These are phyloP conservation scores for Cynara cardunculus DNA, from an alignment of 129 eudicot species.

Conservation along the genomic window DNA sequence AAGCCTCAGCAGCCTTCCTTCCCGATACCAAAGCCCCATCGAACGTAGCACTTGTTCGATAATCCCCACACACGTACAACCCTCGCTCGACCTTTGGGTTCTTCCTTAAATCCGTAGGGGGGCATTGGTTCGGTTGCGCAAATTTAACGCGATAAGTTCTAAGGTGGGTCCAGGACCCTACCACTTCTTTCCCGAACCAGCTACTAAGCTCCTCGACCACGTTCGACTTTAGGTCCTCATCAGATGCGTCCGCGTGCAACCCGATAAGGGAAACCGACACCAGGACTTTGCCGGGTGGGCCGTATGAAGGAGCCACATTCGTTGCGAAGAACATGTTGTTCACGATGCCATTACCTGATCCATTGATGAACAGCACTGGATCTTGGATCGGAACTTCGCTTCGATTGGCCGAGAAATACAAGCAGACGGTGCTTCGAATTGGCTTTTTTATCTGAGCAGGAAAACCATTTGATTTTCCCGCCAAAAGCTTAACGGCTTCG, in stretches of 20 bases:
- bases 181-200: constrained; percentile 72
- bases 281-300: constrained; percentile 79
- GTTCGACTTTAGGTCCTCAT: constrained; percentile 48
- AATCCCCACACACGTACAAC: constrained; percentile 86
- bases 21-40: constrained; percentile 98
- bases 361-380: constrained; percentile 77
- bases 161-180: constrained; percentile 60
- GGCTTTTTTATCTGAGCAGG: constrained; percentile 30
- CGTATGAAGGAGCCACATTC: constrained; percentile 80
- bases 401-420: constrained; percentile 62
- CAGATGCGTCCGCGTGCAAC: constrained; percentile 40
- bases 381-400: constrained; percentile 47
- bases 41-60: constrained; percentile 82
- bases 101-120: constrained; percentile 79
- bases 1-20: constrained; percentile 76
- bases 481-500: constrained; percentile 63
- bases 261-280: constrained; percentile 89
- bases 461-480: constrained; percentile 32
- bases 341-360: constrained; percentile 87
- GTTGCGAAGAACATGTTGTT: constrained; percentile 94
- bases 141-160: constrained; percentile 64
- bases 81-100: constrained; percentile 53
- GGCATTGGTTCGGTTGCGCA: constrained; percentile 95
- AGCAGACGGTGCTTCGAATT: constrained; percentile 70
- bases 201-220: constrained; percentile 66